Base-by-base conservation (phyloP, 495 filamentous ascomycete genomes). In the Tuber magnatum region DNA sequence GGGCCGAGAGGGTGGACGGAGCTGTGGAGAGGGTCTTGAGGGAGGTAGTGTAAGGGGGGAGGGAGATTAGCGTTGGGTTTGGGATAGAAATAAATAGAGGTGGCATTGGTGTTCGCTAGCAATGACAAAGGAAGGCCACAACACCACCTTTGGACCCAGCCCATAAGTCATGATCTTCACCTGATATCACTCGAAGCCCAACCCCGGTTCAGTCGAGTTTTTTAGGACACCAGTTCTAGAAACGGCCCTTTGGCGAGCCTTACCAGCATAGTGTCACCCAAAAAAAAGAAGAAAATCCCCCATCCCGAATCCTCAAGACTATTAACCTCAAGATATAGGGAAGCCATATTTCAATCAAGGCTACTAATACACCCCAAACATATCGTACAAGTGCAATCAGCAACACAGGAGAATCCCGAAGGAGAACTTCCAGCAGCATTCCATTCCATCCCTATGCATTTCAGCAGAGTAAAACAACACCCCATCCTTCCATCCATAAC, bases 1-100 rank as follows among this genome's bases (percentile, higher is more conserved):
- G 96, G 84, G 90, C 94, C 9, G 86, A 84, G 71, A 88, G 86
- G 76, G 96, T 93, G 0, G 90, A 92, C 85, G 85, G 84, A 75
- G 85, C 90, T 32, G 83, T 97, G 80, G 86, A 86, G 80, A 84
- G 84, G 74, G 80, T 90, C 69, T 84, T 92, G 76, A 80, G 79
- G 24, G 77, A 82, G 69, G 42, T 32, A n/a, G 46, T 74, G 71
- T 38, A 28, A 35, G 56, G 14, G 3, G 48, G 39, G 46, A 51
- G 8, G 51, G 51, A 32, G 51, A 32, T 28, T 16, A 3, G 4
- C 51, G 1, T 32, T 16, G 51, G n/a, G 3, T 6, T 61, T 16
- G n/a, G 46, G 51, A 61, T 61, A 32, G 51, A 61, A 61, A 61
- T 32, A 3, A 61, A 61, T 61, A 61, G 48, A 56, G 51, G 51